Base-by-base conservation (phyloP, 1,284 basidiomycete species). In the Cutaneotrichosporon mucoides region DNA sequence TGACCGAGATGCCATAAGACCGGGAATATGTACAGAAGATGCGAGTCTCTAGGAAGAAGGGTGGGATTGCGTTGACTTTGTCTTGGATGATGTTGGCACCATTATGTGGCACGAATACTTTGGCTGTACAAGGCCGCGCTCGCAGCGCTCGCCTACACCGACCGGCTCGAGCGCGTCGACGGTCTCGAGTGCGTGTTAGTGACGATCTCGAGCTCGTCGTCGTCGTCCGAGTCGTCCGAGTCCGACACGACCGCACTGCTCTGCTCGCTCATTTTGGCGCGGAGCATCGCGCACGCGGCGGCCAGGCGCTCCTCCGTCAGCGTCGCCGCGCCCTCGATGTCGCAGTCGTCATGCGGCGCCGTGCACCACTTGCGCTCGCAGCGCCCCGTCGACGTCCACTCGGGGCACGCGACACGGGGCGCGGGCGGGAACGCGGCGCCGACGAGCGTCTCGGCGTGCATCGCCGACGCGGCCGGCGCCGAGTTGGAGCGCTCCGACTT, bases 231-330 rank as follows among this genome's bases (percentile, higher is more conserved):
- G 6, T 57, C 57, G 6, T 61, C 55, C 38, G 38, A 9, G 13
- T 60, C 60, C 33, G 34, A 37, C 10, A 58, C 60, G 47, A 16
- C 38, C 35, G 46, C 57, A 34, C 35, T 45, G 7, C 45, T 44
- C 11, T 44, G 35, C 35, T 48, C 53, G 44, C 36, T 55, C 16
- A 36, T 48, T 47, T 50, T 50, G 9, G 12, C 41, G 6, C 56
- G 41, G 12, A 65, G 55, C 55, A 56, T 42, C 45, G 61, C 63
- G 45, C 63, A 66, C 13, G 66, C 65, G 12, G 45, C 45, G 4
- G 47, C 56, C 15, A 69, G 48, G 13, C 55, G 45, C 45, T 60
- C 68, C 59, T 68, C 71, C 1, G 67, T 73, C 4, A 71, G 61
- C 11, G 47, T 47, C 33, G 36, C 35, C 13, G 57, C 42, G 2